Conservation (phyloP, 23 red algal species). For the Gracilaria caudata region DNA sequence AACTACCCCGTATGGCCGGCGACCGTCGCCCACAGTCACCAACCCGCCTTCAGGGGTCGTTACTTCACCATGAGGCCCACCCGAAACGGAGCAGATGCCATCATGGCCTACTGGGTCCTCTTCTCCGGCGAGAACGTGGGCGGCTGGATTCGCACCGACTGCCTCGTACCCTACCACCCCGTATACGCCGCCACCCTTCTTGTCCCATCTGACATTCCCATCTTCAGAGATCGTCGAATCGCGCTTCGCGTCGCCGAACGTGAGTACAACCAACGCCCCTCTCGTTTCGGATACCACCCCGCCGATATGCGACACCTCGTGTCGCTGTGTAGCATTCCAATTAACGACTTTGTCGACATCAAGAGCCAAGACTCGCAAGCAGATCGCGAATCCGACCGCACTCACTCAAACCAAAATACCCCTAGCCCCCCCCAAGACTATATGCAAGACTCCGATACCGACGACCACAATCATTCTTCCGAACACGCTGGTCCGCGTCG, state of each 20-base stretch:
- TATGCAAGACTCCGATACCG: background rate
- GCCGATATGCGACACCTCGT: background rate
- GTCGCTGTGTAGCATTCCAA: background rate
- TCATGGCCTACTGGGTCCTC: conserved; percentile 24
- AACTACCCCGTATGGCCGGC: conserved; percentile 32
- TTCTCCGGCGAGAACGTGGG: conserved; percentile 15
- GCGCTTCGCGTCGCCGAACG: background rate
- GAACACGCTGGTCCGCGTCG: background rate
- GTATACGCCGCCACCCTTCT: background rate
- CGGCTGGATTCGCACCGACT: conserved; percentile 24
- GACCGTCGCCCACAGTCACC: background rate
- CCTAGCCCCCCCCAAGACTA: background rate
- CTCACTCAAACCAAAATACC: background rate
- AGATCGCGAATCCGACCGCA: conserved; percentile 2
- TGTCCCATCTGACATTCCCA: background rate
- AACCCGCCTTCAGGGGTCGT: background rate
- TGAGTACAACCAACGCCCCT: background rate
- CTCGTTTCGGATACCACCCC: background rate
- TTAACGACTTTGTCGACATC: conserved; percentile 31
- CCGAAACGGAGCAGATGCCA: conserved; percentile 3
- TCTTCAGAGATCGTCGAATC: background rate
- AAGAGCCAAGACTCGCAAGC: conserved; percentile 30
- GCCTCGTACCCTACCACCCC: conserved; percentile 18
- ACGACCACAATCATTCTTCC: background rate
- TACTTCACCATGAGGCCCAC: conserved; percentile 36